Percentiles rank a stretch among this genome's conserved stretches.
Evolutionary conservation across 2,329 filamentous ascomycete genomes (phyloP).

Genomic region (Stemphylium lycopersici): DNA sequence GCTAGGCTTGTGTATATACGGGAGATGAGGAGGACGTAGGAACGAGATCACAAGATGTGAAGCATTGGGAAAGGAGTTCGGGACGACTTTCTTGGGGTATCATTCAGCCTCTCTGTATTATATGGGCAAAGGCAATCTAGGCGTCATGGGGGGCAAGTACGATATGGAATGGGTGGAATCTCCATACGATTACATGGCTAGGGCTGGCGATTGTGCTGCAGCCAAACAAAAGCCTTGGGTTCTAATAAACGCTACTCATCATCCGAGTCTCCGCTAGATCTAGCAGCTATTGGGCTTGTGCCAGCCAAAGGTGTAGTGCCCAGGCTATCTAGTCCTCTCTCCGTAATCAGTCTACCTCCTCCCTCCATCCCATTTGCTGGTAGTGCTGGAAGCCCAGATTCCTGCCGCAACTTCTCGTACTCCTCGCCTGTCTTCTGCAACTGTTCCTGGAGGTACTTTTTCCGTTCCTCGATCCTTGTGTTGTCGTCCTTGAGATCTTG

Average conservation of each 20-base stretch:
- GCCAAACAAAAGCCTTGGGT: neutral
- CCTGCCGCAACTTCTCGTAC: conserved; percentile 64
- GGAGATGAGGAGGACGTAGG: neutral
- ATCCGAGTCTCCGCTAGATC: conserved; percentile 32
- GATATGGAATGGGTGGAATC: neutral
- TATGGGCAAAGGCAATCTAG: neutral
- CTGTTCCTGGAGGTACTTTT: conserved; percentile 79
- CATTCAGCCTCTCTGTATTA: no score
- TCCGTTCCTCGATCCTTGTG: conserved; percentile 68
- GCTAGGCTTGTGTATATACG: neutral
- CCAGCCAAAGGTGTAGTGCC: conserved; percentile 45
- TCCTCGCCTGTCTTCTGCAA: conserved; percentile 80
- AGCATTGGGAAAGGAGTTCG: no score
- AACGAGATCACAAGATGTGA: neutral
- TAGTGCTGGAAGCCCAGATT: conserved; percentile 51
- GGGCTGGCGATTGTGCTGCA: neutral
- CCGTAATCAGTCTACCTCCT: conserved; percentile 33
- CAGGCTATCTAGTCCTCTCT: conserved; percentile 46
- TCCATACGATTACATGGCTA: conserved; percentile 10
- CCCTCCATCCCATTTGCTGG: conserved; percentile 37
- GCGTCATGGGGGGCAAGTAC: neutral
- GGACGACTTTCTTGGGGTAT: no score
- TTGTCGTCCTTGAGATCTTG: conserved; percentile 72
- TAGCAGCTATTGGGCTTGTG: conserved; percentile 35
- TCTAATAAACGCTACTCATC: conserved; percentile 31